Conservation (phyloP, 352 stramenopile species). For the Globisporangium uncinulatum region DNA sequence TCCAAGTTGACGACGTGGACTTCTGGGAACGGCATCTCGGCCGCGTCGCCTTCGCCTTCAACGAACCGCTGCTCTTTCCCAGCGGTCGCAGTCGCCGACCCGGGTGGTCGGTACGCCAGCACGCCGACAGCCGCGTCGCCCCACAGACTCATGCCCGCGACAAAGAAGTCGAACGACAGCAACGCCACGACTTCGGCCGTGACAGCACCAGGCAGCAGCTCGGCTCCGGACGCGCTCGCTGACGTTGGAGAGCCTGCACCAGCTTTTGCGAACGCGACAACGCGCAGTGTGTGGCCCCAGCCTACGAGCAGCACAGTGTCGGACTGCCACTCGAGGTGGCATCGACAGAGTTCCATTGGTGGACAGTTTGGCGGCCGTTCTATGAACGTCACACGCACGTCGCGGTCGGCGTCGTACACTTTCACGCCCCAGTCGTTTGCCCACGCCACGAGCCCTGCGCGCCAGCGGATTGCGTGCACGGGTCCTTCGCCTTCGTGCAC, state of each 20-base stretch:
- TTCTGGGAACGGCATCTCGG: conserved; percentile 75
- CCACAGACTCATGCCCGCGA: conserved; percentile 72
- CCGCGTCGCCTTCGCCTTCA: conserved; percentile 64
- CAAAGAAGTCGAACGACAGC: conserved; percentile 81
- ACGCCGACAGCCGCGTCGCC: conserved; percentile 49
- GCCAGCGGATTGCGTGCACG: conserved; percentile 79
- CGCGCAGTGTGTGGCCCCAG: conserved; percentile 73
- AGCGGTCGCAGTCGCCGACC: conserved; percentile 9
- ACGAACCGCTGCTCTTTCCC: conserved; percentile 15
- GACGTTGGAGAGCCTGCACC: conserved; percentile 31
- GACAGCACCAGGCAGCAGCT: conserved; percentile 23
- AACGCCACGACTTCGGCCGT: conserved; percentile 66
- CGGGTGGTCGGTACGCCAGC: conserved; percentile 64
- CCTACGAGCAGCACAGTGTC: conserved; percentile 56
- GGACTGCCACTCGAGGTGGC: conserved; percentile 73
- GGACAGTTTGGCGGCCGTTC: conserved; percentile 73
- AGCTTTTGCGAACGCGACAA: conserved; percentile 67
- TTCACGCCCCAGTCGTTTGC: conserved; percentile 86
- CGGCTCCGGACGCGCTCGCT: conserved; percentile 18
- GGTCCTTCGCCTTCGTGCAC: conserved; percentile 80
- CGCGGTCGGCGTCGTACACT: conserved; percentile 70
- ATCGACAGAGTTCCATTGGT: conserved; percentile 77
- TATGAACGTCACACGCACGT: conserved; percentile 79
- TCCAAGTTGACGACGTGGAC: conserved; percentile 85
- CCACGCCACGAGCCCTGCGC: conserved; percentile 71